Conservation (phyloP, 176 grass and related monocot species). For the Zizania latifolia region DNA sequence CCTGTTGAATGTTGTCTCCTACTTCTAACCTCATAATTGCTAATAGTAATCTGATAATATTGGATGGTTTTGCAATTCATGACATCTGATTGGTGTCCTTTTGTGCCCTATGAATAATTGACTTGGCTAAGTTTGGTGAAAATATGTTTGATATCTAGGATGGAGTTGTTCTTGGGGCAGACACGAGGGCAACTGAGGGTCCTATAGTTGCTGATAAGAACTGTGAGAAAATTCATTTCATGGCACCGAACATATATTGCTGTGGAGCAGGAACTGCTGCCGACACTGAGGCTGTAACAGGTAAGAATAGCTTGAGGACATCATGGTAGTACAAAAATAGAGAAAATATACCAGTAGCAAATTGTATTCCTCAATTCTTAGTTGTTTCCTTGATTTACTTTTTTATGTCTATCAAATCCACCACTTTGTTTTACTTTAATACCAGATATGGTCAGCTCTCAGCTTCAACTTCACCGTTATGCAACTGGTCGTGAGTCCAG, state of each 20-base stretch:
- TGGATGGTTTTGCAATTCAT: neutral
- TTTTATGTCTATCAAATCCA: neutral
- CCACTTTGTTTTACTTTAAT: slow-evolving; percentile 7
- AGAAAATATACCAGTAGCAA: neutral
- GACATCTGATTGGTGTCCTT: neutral
- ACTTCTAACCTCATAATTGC: neutral
- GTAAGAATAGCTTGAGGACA: slow-evolving; percentile 18
- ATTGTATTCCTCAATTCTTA: neutral
- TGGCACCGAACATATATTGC: slow-evolving; percentile 91
- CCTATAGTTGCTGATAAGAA: slow-evolving; percentile 95
- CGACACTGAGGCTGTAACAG: slow-evolving; percentile 73
- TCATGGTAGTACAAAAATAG: neutral
- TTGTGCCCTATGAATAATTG: slow-evolving; percentile 8
- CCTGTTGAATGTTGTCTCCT: neutral
- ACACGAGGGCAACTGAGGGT: slow-evolving; percentile 92
- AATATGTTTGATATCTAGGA: slow-evolving; percentile 49
- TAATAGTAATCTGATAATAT: neutral
- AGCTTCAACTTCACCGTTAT: slow-evolving; percentile 90
- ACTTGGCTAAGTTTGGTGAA: neutral
- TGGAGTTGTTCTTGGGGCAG: slow-evolving; percentile 89
- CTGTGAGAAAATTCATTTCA: slow-evolving; percentile 84
- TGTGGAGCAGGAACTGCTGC: slow-evolving; percentile 91
- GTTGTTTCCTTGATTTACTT: slow-evolving; percentile 16
- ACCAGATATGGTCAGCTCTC: slow-evolving; percentile 94
- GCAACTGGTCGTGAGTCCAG: slow-evolving; percentile 88